Base-by-base conservation (phyloP, 2,329 filamentous ascomycete genomes). In the Venturiaceae sp. region DNA sequence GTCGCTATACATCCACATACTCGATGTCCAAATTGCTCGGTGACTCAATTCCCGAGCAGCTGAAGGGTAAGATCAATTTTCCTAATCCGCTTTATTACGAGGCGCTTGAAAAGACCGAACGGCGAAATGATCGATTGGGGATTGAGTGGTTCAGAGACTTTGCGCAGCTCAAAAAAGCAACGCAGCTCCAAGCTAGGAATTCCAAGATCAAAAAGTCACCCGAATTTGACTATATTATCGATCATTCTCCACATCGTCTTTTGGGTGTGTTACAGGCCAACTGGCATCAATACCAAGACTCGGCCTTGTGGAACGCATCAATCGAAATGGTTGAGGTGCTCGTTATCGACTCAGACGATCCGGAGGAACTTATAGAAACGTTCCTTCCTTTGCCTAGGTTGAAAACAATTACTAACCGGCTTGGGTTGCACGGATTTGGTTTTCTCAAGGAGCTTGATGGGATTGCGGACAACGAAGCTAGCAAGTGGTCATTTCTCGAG, bases 351-450 rank as follows among this genome's bases (percentile, higher is more conserved):
- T 59, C 59, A 32, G 28, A 44, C 19, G 21, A 44, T 19, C 3
- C 9, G 21, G 9, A 23, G 32, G 2, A 19, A 6, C 58, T 61
- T 9, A 39, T 39, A 9, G n/a, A 19, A 3, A 56, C 60, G 33
- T 59, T 53, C 44, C 58, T 61, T 3, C 60, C 60, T 32, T 34
- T 60, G 26, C 60, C 60, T n/a, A 57, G 37, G 33, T 52, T 61
- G 9, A 36, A n/a, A 14, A 8, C 28, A 8, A 54, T 59, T 50
- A 41, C 46, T 28, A 16, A 19, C 28, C 14, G 59, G 11, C 39
- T 58, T 30, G 55, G 28, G 14, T 21, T 60, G 13, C 13, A 58
- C 11, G 54, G 39, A 23, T 60, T 60, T 53, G 55, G 58, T 7
- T 60, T 58, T 34, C 11, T 60, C 34, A 47, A 58, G 53, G 58